A percentile compares a stretch with the other conserved stretches of the same genome.
phyloP scores from a whole-genome alignment of 352 stramenopile genomes.

The Pythium rhizo-oryzae region DNA sequence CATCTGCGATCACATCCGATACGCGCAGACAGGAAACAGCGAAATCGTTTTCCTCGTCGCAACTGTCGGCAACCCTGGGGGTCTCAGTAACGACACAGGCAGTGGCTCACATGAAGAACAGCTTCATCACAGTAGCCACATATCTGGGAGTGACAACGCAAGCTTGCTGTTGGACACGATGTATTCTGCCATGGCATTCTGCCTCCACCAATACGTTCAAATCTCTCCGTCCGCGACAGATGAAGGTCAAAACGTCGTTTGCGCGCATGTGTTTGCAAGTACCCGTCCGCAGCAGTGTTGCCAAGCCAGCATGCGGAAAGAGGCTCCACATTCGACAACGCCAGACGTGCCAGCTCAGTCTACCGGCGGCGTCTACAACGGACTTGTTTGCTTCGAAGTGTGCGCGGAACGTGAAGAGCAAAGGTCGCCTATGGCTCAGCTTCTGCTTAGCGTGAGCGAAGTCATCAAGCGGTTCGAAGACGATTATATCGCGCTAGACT shows the following conservation, averaged over 20 bases:
- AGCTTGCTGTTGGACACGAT: constrained; percentile 24
- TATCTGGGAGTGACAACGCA: constrained; percentile 7
- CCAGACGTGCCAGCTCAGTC: not conserved
- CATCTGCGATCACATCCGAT: constrained; percentile 66
- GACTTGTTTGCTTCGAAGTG: constrained; percentile 23
- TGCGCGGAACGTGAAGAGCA: not conserved
- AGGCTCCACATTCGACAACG: not conserved
- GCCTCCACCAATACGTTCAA: constrained; percentile 21
- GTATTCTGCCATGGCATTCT: constrained; percentile 24
- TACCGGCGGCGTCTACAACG: constrained; percentile 9
- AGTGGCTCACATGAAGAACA: constrained; percentile 9
- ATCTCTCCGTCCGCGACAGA: not conserved
- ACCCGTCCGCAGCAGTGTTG: constrained; percentile 31
- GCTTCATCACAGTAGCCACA: not conserved
- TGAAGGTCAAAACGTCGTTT: not conserved
- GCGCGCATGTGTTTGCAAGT: constrained; percentile 22
- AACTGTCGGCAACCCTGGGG: constrained; percentile 15
- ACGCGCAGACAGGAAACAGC: constrained; percentile 41
- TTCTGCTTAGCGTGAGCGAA: constrained; percentile 18
- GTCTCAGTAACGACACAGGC: not conserved
- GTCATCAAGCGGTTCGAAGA: constrained; percentile 15
- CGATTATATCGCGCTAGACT: not conserved
- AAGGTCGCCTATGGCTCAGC: not conserved
- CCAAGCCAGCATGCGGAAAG: constrained; percentile 24
- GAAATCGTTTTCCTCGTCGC: constrained; percentile 59